phyloP scores from a whole-genome alignment of 2,329 filamentous ascomycete species.

The Monilinia fructicola region DNA sequence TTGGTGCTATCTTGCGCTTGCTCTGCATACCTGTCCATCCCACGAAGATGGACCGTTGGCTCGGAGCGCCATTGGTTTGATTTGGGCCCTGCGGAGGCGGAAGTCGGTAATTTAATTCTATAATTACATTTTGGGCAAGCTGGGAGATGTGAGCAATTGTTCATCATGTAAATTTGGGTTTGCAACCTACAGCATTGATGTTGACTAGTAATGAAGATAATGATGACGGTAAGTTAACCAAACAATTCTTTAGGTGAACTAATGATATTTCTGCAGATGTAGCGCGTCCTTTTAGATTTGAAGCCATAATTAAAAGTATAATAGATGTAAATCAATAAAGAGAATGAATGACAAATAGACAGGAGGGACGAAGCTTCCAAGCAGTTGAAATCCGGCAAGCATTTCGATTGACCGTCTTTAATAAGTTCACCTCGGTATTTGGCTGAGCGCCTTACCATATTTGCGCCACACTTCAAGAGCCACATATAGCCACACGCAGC shows the following conservation, averaged over 20 bases:
- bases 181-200: slow-evolving; percentile 74
- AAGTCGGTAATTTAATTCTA: slow-evolving; percentile 80
- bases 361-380: background rate
- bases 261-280: slow-evolving; percentile 81
- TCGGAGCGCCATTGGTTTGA: slow-evolving; percentile 48
- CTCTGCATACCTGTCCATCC: slow-evolving; percentile 99
- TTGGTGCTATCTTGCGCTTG: slow-evolving; percentile 73
- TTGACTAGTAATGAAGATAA: slow-evolving; percentile 84
- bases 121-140: slow-evolving; percentile 93
- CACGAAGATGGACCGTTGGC: slow-evolving; percentile 73
- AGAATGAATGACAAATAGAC: background rate
- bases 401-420: slow-evolving; percentile 11
- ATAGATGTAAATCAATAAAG: slow-evolving; percentile 14
- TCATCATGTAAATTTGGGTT: background rate
- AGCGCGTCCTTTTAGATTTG: slow-evolving; percentile 45
- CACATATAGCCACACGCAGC: slow-evolving; percentile 10
- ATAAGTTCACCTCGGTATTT: slow-evolving; percentile 19
- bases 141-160: slow-evolving; percentile 41
- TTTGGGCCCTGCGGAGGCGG: slow-evolving; percentile 50
- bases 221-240: slow-evolving; percentile 86
- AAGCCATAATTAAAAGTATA: slow-evolving; percentile 30
- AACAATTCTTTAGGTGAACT: slow-evolving; percentile 86
- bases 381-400: background rate
- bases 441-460: background rate
- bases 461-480: background rate